These are phyloP conservation scores for Chlamydomonas schloesseri DNA, from an alignment of 139 green algal species.

Conservation along the genomic window DNA sequence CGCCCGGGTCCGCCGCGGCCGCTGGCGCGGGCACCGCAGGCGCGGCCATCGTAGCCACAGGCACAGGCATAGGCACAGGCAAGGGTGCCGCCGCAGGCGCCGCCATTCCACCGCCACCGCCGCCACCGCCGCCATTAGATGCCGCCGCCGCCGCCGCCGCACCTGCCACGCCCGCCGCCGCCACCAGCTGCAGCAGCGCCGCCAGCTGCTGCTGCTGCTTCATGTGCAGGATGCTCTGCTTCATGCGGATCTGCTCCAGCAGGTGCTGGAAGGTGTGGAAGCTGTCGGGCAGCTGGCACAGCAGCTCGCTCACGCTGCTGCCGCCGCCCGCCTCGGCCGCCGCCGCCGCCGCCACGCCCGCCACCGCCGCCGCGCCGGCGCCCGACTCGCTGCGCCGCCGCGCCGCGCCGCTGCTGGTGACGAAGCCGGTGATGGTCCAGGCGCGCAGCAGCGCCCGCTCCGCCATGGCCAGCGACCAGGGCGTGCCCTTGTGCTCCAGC, in stretches of 20 bases:
- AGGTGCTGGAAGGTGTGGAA: slow-evolving; percentile 34
- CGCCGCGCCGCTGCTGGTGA: background rate
- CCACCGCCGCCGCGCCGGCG: slow-evolving; percentile 3
- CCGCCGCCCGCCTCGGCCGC: background rate
- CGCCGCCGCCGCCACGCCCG: slow-evolving; percentile 16
- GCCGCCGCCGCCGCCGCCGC: background rate
- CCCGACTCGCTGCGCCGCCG: background rate
- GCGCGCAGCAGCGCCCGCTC: slow-evolving; percentile 44
- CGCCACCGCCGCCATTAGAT: too few relatives aligned
- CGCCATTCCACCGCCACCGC: too few relatives aligned
- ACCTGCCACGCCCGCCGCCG: background rate
- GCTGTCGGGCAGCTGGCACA: slow-evolving; percentile 34
- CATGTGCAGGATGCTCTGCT: background rate
- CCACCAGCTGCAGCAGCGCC: slow-evolving; percentile 5
- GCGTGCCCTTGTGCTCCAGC: slow-evolving; percentile 36
- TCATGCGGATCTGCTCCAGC: slow-evolving; percentile 36
- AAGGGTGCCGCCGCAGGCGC: too few relatives aligned
- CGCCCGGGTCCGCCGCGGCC: too few relatives aligned
- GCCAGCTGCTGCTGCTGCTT: slow-evolving; percentile 35
- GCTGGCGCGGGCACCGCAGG: too few relatives aligned
- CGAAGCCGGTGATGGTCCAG: slow-evolving; percentile 23
- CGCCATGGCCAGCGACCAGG: slow-evolving; percentile 19
- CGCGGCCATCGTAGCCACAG: too few relatives aligned
- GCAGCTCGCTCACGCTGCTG: background rate
- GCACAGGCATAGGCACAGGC: too few relatives aligned